Evolutionary conservation across 176 grass and related monocot species (phyloP).

Genomic region (Oryza longistaminata): DNA sequence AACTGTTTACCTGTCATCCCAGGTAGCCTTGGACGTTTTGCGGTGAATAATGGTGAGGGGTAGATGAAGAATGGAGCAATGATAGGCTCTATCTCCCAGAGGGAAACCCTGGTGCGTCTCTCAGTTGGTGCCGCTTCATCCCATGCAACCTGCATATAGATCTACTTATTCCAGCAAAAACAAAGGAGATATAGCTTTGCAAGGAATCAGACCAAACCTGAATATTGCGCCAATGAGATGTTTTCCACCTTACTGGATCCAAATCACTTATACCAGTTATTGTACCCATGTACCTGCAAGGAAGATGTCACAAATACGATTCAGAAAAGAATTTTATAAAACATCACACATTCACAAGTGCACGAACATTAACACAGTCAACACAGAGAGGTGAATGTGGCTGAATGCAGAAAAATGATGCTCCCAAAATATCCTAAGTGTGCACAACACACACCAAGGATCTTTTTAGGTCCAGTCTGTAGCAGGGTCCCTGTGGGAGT

Average conservation of each 20-base stretch:
- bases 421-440: neutral
- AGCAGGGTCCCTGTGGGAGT: neutral
- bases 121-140: constrained; percentile 74
- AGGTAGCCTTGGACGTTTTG: constrained; percentile 61
- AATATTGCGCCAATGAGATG: constrained; percentile 71
- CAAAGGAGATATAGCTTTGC: constrained; percentile 6
- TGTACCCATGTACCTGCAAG: constrained; percentile 77
- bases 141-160: constrained; percentile 71
- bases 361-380: neutral
- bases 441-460: constrained; percentile 22
- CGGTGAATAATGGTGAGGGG: constrained; percentile 62
- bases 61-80: constrained; percentile 68
- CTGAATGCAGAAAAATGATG: constrained; percentile 19
- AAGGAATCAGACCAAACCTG: constrained; percentile 58
- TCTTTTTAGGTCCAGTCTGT: neutral
- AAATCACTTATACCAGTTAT: constrained; percentile 75
- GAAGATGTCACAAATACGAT: constrained; percentile 6
- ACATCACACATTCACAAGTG: constrained; percentile 1
- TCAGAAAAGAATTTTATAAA: constrained; percentile 30
- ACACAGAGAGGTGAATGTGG: neutral
- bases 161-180: constrained; percentile 32
- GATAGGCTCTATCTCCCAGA: constrained; percentile 81
- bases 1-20: constrained; percentile 57
- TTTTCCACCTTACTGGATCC: constrained; percentile 78
- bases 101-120: constrained; percentile 65